Evolutionary conservation across 2,329 filamentous ascomycete genomes (phyloP).

Genomic region (Periconia macrospinosa): DNA sequence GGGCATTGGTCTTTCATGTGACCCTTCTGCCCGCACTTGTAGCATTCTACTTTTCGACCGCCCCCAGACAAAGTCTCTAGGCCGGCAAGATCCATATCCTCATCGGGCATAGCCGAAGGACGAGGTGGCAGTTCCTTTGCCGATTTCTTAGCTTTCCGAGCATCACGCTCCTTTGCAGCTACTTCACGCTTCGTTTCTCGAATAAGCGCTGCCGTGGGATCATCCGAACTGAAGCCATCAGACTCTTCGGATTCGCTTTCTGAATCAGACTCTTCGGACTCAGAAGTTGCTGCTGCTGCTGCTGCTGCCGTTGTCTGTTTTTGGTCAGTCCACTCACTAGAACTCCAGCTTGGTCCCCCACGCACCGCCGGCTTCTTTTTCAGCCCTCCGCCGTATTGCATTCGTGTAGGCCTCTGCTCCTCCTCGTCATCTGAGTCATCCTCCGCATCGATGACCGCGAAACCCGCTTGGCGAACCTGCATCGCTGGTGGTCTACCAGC

Average conservation of each 20-base stretch:
- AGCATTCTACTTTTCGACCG: slow-evolving; percentile 51
- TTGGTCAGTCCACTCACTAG: slow-evolving; percentile 12
- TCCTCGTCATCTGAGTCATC: slow-evolving; percentile 39
- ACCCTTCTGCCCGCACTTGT: slow-evolving; percentile 63
- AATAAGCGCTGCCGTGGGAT: slow-evolving; percentile 48
- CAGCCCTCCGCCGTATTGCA: slow-evolving; percentile 57
- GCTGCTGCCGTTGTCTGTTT: slow-evolving; percentile 22
- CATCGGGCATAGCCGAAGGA: slow-evolving; percentile 64
- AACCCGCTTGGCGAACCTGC: slow-evolving; percentile 64
- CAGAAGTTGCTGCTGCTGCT: slow-evolving; percentile 4
- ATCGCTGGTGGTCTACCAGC: slow-evolving; percentile 43
- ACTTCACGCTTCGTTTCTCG: slow-evolving; percentile 50
- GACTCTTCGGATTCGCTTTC: slow-evolving; percentile 29
- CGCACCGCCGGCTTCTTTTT: slow-evolving; percentile 26
- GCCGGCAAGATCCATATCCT: slow-evolving; percentile 64
- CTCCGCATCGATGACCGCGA: slow-evolving; percentile 53
- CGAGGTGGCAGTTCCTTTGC: slow-evolving; percentile 54
- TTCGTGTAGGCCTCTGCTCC: slow-evolving; percentile 39
- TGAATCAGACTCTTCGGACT: slow-evolving; percentile 25
- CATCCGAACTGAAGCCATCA: slow-evolving; percentile 47
- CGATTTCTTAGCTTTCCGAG: slow-evolving; percentile 52
- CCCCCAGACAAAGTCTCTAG: slow-evolving; percentile 63
- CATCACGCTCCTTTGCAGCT: slow-evolving; percentile 45
- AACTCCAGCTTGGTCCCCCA: slow-evolving; percentile 4
- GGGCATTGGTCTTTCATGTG: slow-evolving; percentile 64